Evolutionary conservation across 257 asterid species (phyloP), one percentile per base, ranked within the genome.

Genomic region (Solanum stenotomum): DNA sequence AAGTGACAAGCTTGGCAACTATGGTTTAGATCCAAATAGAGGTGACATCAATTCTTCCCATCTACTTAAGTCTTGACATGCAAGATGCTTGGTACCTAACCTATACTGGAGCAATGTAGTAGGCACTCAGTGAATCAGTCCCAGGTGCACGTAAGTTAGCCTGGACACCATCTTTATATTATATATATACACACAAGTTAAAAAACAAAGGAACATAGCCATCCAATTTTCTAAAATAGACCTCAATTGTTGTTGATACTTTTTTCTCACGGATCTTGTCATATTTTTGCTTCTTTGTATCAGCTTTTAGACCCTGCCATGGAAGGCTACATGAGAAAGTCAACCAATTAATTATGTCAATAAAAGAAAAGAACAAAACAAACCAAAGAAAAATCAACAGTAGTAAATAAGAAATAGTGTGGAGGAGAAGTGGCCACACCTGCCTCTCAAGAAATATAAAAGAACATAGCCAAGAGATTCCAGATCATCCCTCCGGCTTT

Each of bases 401-500:
- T 12, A 44, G 37, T 10, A 13, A 77, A 31, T 42, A 46, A 74
- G 15, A 84, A 68, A 52, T 49, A 68, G 77, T 25, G 13, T 16
- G 16, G 34, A 65, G 61, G 25, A 56, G 42, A 68, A 63, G 63
- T 14, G 79, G 33, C 20, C 84, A 49, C 35, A 92, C 92, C 92
- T 91, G 87, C 92, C 92, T 89, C 92, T 90, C 91, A 92, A 87
- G 88, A 91, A 91, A 87, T 92, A 92, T 85, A 92, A 75, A 25
- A 92, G 91, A 44, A 92, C 91, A 61, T 89, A 92, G 87, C 94
- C 94, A 87, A 92, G 93, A 88, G 94, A 91, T 85, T 92, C 94
- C 79, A 92, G 87, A 89, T 92, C 94, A 78, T 92, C 94, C 86
- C 93, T 88, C 63, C 93, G 90, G 82, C 94, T 92, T 92, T 92